Conservation (phyloP, 257 asterid genomes). For the Coffea eugenioides region DNA sequence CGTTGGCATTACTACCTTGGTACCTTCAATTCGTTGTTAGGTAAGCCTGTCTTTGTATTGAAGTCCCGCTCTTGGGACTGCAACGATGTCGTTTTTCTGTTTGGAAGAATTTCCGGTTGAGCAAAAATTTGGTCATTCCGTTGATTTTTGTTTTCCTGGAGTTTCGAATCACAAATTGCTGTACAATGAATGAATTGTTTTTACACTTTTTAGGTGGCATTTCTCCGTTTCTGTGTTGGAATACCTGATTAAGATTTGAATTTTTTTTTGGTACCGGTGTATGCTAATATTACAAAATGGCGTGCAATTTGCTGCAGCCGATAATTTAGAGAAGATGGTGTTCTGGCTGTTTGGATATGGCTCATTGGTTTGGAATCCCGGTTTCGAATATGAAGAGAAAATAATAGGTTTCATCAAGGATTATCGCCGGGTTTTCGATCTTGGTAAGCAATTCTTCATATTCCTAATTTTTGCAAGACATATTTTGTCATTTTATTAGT, state of each 20-base stretch:
- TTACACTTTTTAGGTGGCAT: neutral
- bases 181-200: neutral
- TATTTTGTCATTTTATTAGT: neutral
- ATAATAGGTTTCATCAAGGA: conserved; percentile 76
- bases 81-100: neutral
- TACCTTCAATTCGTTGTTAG: no score
- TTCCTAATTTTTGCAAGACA: neutral
- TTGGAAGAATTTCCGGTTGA: neutral
- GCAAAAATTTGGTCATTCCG: neutral
- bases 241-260: neutral
- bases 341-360: conserved; percentile 93
- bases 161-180: neutral
- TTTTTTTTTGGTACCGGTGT: no score
- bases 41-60: neutral
- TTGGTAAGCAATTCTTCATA: conserved; percentile 40
- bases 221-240: neutral
- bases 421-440: conserved; percentile 83
- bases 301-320: neutral
- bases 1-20: no score
- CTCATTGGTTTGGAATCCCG: conserved; percentile 96
- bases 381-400: conserved; percentile 81
- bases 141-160: no score
- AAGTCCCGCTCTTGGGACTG: no score
- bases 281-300: neutral
- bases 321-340: conserved; percentile 40